phyloP scores from a whole-genome alignment of 441 rosid species.

The Mallotus repandus region DNA sequence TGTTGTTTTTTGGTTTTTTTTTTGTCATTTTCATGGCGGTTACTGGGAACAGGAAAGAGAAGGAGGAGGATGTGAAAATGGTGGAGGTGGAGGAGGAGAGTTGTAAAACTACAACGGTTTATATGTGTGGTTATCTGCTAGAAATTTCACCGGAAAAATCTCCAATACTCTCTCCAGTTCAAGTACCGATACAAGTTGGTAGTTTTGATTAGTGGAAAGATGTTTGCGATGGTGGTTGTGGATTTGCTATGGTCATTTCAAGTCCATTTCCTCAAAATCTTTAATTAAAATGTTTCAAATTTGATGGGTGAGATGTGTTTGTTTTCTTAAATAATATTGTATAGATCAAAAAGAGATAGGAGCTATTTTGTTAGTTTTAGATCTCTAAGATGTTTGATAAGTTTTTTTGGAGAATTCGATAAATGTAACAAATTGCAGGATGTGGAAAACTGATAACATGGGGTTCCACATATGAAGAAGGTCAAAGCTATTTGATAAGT shows the following conservation, averaged over 20 bases:
- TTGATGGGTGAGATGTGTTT: no score
- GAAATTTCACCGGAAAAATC: conserved; percentile 78
- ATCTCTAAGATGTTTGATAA: no score
- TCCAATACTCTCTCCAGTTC: conserved; percentile 62
- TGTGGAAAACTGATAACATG: conserved; percentile 85
- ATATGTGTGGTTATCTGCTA: conserved; percentile 87
- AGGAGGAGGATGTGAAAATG: conserved; percentile 25
- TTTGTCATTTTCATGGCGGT: conserved; percentile 18
- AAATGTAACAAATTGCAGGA: conserved; percentile 27
- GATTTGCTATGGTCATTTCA: conserved; percentile 94
- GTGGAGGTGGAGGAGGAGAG: conserved; percentile 32
- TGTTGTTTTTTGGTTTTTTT: neutral
- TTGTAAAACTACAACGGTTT: conserved; percentile 35
- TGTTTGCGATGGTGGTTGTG: conserved; percentile 87
- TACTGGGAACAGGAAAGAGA: conserved; percentile 34
- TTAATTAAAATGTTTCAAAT: no score
- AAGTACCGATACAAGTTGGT: conserved; percentile 26
- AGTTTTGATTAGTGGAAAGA: conserved; percentile 50
- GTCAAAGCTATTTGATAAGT: conserved; percentile 73
- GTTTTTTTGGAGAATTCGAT: neutral
- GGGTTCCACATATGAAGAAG: conserved; percentile 92
- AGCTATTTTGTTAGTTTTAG: no score
- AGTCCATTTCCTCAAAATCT: no score
- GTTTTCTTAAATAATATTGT: no score
- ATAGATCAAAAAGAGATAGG: no score